phyloP scores from a whole-genome alignment of 139 green algal species.

The Pseudopediastrum boryanum region DNA sequence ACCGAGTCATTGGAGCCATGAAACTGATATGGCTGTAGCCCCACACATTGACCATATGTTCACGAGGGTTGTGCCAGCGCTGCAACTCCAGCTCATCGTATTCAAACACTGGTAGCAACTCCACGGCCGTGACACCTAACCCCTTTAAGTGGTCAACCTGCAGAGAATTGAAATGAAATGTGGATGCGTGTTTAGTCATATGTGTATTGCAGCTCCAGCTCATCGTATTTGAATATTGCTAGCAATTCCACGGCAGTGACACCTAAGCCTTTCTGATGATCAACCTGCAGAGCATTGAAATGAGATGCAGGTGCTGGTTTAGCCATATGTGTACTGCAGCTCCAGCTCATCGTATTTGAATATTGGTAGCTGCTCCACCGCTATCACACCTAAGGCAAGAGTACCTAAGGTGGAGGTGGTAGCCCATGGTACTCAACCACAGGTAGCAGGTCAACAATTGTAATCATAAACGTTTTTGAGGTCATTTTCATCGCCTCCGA shows the following conservation, averaged over 20 bases:
- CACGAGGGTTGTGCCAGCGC: constrained; percentile 74
- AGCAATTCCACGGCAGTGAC: too few relatives aligned
- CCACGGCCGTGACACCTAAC: constrained; percentile 90
- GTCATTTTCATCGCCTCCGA: too few relatives aligned
- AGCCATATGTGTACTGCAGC: constrained; percentile 77
- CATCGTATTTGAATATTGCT: too few relatives aligned
- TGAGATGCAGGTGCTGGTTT: constrained; percentile 79
- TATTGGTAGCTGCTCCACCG: constrained; percentile 92
- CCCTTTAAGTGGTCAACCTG: constrained; percentile 67
- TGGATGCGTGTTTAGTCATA: too few relatives aligned
- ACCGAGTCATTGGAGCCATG: constrained; percentile 85
- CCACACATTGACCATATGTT: constrained; percentile 89
- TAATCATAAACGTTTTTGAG: too few relatives aligned
- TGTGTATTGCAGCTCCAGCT: too few relatives aligned
- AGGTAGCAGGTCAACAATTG: too few relatives aligned
- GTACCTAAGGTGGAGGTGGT: too few relatives aligned
- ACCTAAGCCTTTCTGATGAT: too few relatives aligned
- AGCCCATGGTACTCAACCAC: too few relatives aligned
- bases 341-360: constrained; percentile 97
- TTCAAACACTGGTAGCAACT: constrained; percentile 95
- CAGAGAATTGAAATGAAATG: too few relatives aligned
- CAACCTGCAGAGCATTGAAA: too few relatives aligned
- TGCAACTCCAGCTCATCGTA: constrained; percentile 96
- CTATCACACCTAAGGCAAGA: constrained; percentile 86
- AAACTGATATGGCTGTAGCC: constrained; percentile 92